Percentiles rank a stretch among this genome's conserved stretches.
Evolutionary conservation across 148 eudicot genomes (phyloP).

Genomic region (Persicaria tinctoria): DNA sequence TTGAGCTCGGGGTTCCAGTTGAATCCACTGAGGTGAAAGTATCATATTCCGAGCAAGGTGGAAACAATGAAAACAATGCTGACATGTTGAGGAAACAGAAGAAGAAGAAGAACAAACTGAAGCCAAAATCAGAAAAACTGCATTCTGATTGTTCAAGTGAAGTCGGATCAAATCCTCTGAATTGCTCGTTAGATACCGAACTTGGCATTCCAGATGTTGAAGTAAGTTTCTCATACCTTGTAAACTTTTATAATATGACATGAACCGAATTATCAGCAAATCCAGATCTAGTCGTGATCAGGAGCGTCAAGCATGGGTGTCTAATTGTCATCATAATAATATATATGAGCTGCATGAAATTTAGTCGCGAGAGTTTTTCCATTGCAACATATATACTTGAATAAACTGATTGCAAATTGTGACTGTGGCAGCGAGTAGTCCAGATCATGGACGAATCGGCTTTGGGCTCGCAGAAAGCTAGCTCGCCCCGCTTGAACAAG

Average conservation of each 20-base stretch:
- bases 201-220: slow-evolving; percentile 24
- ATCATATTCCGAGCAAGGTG: slow-evolving; percentile 31
- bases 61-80: slow-evolving; percentile 41
- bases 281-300: no score
- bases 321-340: no score
- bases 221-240: slow-evolving; percentile 30
- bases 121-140: slow-evolving; percentile 25
- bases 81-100: slow-evolving; percentile 61
- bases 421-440: slow-evolving; percentile 29
- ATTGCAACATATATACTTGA: no score
- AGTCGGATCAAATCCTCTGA: slow-evolving; percentile 24
- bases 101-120: slow-evolving; percentile 53
- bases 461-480: slow-evolving; percentile 9
- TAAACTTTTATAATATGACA: no score
- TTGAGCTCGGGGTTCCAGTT: slow-evolving; percentile 70
- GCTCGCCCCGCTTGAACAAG: slow-evolving; percentile 12
- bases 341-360: no score
- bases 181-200: slow-evolving; percentile 30
- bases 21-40: slow-evolving; percentile 29
- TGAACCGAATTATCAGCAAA: no score
- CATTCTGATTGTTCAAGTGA: slow-evolving; percentile 21
- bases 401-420: slow-evolving; percentile 7
- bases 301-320: no score
- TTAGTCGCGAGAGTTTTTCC: no score
- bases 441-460: slow-evolving; percentile 22